Conservation (phyloP, 306 rosid species). For the Quercus wislizeni region DNA sequence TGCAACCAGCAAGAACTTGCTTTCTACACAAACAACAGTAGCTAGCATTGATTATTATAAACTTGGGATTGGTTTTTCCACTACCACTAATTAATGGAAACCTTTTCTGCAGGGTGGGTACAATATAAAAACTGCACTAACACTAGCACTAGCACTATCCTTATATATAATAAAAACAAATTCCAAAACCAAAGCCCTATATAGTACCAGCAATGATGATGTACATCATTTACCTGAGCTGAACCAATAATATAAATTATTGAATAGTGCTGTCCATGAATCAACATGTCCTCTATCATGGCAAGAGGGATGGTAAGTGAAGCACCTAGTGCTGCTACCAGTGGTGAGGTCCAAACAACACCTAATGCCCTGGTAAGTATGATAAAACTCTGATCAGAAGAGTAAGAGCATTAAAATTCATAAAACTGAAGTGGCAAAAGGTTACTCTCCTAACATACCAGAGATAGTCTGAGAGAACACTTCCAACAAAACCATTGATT, state of each 20-base stretch:
- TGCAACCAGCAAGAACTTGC: background rate
- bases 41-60: background rate
- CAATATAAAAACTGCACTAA: too few relatives aligned
- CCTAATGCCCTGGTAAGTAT: slow-evolving; percentile 24
- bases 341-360: slow-evolving; percentile 34
- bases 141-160: too few relatives aligned
- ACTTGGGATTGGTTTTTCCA: background rate
- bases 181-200: background rate
- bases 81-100: background rate
- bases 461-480: slow-evolving; percentile 31
- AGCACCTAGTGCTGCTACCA: slow-evolving; percentile 29
- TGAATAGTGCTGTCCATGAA: slow-evolving; percentile 30
- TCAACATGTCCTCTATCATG: slow-evolving; percentile 31
- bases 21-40: background rate
- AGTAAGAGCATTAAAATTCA: background rate
- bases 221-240: slow-evolving; percentile 18
- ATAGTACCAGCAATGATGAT: too few relatives aligned
- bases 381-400: background rate
- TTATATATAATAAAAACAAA: background rate
- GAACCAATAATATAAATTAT: slow-evolving; percentile 27
- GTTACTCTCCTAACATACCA: slow-evolving; percentile 10
- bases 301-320: slow-evolving; percentile 33
- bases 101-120: too few relatives aligned
- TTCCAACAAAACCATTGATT: slow-evolving; percentile 32
- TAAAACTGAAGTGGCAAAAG: background rate